A percentile compares a stretch with the other conserved stretches of the same genome.
Evolutionary conservation across 768 basidiomycete genomes (phyloP).

Genomic region (Kwoniella botswanensis): DNA sequence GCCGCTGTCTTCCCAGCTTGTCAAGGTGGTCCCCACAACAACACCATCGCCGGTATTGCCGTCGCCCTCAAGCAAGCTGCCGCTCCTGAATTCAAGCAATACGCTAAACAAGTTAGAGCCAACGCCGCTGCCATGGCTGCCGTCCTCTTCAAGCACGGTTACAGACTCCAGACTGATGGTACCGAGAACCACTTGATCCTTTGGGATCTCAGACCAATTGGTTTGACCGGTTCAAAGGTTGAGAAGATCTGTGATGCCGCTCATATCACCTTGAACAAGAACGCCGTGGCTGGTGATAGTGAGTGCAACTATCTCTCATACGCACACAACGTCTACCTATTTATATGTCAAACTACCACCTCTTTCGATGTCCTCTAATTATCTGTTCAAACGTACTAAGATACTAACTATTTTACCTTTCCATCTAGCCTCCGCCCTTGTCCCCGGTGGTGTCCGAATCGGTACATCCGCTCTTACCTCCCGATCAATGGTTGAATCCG

Average conservation of each 20-base stretch:
- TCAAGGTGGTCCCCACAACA: constrained; percentile 99
- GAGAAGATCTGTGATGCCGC: constrained; percentile 97
- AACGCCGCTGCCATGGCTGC: constrained; percentile 81
- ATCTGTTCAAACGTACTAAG: not conserved
- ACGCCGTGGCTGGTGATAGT: constrained; percentile 93
- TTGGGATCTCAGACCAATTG: constrained; percentile 94
- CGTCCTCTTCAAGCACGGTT: constrained; percentile 75
- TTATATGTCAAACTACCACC: not conserved
- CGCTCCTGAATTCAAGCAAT: constrained; percentile 84
- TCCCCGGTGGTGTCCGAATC: constrained; percentile 95
- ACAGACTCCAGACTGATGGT: constrained; percentile 95
- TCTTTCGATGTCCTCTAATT: not conserved
- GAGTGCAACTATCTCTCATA: constrained; percentile 26
- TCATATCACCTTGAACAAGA: constrained; percentile 86
- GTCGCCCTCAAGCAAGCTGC: constrained; percentile 89
- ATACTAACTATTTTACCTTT: constrained; percentile 3
- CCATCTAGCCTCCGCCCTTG: constrained; percentile 73
- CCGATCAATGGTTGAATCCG: constrained; percentile 85
- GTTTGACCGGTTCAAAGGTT: constrained; percentile 95
- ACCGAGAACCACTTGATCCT: constrained; percentile 98
- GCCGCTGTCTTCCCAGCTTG: constrained; percentile 99
- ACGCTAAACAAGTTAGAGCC: constrained; percentile 91
- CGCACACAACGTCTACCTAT: not conserved
- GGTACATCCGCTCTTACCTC: constrained; percentile 94
- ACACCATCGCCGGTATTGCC: constrained; percentile 94